Conservation (phyloP, 495 filamentous ascomycete species). For the Penicillium samsonianum region DNA sequence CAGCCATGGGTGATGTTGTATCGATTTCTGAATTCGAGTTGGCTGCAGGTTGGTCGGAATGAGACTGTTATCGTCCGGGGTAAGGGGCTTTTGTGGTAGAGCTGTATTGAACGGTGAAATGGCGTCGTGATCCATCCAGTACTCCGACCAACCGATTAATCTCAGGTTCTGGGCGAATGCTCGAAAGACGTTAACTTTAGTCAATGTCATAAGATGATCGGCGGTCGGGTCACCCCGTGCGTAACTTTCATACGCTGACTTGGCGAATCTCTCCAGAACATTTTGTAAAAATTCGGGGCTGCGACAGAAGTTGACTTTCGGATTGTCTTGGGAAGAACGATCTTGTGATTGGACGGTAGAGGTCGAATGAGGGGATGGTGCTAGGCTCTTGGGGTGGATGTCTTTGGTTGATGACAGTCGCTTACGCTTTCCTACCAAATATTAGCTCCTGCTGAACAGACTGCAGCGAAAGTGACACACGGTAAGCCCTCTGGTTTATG, state of each 20-base stretch:
- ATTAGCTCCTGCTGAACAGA: background rate
- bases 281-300: background rate
- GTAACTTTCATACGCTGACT: conserved; percentile 34
- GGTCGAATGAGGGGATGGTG: conserved; percentile 5
- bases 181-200: conserved; percentile 46
- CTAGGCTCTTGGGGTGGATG: conserved; percentile 21
- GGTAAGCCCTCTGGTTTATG: conserved; percentile 45
- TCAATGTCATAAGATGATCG: conserved; percentile 46
- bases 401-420: conserved; percentile 16
- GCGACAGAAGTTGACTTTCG: background rate
- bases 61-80: conserved; percentile 9
- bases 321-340: background rate
- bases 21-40: conserved; percentile 44
- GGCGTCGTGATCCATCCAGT: conserved; percentile 37
- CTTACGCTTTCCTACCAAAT: conserved; percentile 16
- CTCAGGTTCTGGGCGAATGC: conserved; percentile 30
- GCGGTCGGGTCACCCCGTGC: conserved; percentile 32
- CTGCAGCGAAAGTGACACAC: conserved; percentile 27
- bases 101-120: conserved; percentile 34
- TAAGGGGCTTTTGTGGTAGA: background rate
- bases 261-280: conserved; percentile 29
- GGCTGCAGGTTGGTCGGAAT: conserved; percentile 48
- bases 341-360: conserved; percentile 6
- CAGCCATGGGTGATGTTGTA: conserved; percentile 54
- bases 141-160: conserved; percentile 18